Conservation (phyloP, 2,329 filamentous ascomycete species). For the Aspergillus caelatus region DNA sequence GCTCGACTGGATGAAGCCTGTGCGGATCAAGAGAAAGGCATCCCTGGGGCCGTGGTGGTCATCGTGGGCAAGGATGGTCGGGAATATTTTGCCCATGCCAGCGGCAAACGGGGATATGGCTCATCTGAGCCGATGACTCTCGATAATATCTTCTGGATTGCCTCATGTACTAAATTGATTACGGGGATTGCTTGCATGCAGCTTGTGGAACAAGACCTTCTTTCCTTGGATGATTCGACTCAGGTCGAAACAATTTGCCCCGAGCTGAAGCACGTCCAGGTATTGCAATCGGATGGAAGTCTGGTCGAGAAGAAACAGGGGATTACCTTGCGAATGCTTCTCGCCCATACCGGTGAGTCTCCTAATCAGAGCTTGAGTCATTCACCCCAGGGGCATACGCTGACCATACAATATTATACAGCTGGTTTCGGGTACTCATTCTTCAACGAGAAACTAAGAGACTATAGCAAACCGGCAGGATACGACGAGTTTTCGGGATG, state of each 20-base stretch:
- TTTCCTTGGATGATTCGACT: neutral
- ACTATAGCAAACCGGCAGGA: neutral
- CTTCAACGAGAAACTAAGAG: neutral
- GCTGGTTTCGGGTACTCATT: neutral
- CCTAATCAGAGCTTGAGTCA: neutral
- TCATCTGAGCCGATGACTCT: neutral
- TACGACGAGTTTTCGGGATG: slow-evolving; percentile 39
- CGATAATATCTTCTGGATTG: neutral
- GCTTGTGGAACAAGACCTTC: neutral
- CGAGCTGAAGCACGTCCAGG: neutral
- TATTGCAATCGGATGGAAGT: neutral
- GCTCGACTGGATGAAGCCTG: neutral
- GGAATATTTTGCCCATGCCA: neutral
- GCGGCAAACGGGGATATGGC: neutral
- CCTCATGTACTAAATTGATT: neutral
- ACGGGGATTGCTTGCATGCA: neutral
- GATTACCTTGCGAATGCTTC: neutral
- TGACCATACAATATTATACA: neutral
- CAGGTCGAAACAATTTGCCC: neutral
- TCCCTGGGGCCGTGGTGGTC: neutral
- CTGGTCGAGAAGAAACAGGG: neutral
- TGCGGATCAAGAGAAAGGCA: neutral
- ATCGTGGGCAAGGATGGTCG: neutral
- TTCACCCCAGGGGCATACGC: rapidly evolving
- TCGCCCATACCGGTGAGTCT: neutral